Percentiles rank a stretch among this genome's conserved stretches.
Conservation (phyloP, 305 asterid species). For the Fraxinus floribunda region DNA sequence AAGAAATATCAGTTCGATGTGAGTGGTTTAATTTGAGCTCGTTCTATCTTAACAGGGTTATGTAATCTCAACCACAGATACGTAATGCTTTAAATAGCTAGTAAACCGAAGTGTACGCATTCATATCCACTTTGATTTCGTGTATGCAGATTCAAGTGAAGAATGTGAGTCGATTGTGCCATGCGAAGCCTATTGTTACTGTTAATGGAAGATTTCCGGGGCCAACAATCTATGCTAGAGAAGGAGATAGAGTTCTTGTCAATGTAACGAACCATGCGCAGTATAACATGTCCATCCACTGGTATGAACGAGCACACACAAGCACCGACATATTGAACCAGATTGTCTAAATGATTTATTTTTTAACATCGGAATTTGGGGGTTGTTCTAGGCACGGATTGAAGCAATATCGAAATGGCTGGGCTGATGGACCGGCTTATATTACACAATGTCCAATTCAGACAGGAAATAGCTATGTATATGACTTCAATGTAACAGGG, state of each 20-base stretch:
- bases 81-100: neutral
- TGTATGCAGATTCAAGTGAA: conserved; percentile 31
- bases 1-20: neutral
- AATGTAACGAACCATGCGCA: conserved; percentile 36
- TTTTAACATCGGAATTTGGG: neutral
- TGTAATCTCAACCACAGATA: neutral
- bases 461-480: conserved; percentile 34
- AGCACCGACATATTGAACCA: neutral
- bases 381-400: conserved; percentile 32
- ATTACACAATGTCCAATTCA: conserved; percentile 35
- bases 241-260: conserved; percentile 36
- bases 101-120: neutral
- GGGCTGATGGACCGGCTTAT: conserved; percentile 39
- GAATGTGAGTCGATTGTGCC: conserved; percentile 41
- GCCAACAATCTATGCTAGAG: conserved; percentile 34
- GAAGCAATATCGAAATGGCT: conserved; percentile 37
- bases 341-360: neutral
- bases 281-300: conserved; percentile 39
- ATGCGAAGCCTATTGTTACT: conserved; percentile 38
- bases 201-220: conserved; percentile 38
- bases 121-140: neutral
- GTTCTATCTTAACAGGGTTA: neutral
- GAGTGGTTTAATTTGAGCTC: neutral
- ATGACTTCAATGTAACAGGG: conserved; percentile 36
- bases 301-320: conserved; percentile 14